phyloP scores from a whole-genome alignment of 345 rosid species.

The Aethionema arabicum region DNA sequence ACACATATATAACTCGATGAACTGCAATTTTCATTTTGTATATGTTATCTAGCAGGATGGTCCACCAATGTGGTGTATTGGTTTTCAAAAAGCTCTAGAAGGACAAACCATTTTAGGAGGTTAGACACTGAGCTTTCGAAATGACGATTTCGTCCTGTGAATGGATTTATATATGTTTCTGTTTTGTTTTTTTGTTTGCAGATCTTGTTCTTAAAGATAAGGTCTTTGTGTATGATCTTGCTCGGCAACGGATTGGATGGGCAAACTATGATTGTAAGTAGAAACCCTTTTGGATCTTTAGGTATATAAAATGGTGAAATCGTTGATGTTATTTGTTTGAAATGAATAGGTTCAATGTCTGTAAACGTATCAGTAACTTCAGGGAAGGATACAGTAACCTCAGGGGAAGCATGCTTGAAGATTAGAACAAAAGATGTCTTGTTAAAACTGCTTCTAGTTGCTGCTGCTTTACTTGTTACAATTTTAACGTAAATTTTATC shows the following conservation, averaged over 20 bases:
- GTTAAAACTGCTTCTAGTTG: constrained; percentile 39
- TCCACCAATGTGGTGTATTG: constrained; percentile 87
- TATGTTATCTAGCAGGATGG: constrained; percentile 53
- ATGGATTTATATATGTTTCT: background rate
- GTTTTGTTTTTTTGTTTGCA: constrained; percentile 43
- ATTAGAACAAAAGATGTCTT: constrained; percentile 49
- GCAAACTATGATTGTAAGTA: constrained; percentile 88
- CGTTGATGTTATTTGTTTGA: constrained; percentile 4
- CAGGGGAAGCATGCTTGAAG: constrained; percentile 50
- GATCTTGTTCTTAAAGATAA: constrained; percentile 94
- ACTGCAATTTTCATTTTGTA: constrained; percentile 3
- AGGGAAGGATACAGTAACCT: constrained; percentile 63
- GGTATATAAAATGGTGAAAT: background rate
- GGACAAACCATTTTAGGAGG: constrained; percentile 88
- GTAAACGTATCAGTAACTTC: constrained; percentile 84
- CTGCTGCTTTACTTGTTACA: constrained; percentile 42
- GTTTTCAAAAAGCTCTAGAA: constrained; percentile 62
- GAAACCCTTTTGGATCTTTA: background rate
- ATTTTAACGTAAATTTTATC: constrained; percentile 36
- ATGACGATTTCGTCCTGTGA: background rate
- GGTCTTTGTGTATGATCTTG: constrained; percentile 86
- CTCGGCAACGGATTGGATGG: constrained; percentile 87
- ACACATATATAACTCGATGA: background rate
- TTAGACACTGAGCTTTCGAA: constrained; percentile 30
- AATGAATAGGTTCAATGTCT: constrained; percentile 62